Conservation (phyloP, 2,329 filamentous ascomycete species). For the Cytospora chrysosperma region DNA sequence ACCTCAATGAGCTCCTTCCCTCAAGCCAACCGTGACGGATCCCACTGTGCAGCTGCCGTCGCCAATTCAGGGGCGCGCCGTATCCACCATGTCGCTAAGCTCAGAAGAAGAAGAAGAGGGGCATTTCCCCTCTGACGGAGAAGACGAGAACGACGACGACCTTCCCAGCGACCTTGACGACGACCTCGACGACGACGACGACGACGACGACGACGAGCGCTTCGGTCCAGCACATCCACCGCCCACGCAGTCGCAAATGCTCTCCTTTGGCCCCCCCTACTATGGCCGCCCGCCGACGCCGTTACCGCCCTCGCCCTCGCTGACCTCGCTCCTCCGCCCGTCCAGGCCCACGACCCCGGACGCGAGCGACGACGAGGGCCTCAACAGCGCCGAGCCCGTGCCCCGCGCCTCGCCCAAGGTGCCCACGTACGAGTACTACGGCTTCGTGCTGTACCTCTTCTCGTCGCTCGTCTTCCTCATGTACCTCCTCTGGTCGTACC, state of each 20-base stretch:
- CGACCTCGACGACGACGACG: conserved; percentile 36
- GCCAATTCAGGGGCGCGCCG: neutral
- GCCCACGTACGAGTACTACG: conserved; percentile 99
- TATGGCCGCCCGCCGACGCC: conserved; percentile 97
- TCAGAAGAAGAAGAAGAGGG: conserved; percentile 32
- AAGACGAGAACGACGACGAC: conserved; percentile 17
- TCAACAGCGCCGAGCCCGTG: conserved; percentile 52
- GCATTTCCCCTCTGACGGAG: conserved; percentile 24
- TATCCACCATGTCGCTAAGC: conserved; percentile 30
- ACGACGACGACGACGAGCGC: conserved; percentile 36
- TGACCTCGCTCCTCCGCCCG: conserved; percentile 87
- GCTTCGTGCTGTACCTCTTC: conserved; percentile 93
- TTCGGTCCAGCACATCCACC: conserved; percentile 41
- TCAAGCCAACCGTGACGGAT: neutral
- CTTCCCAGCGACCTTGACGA: conserved; percentile 27
- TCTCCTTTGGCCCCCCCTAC: conserved; percentile 77
- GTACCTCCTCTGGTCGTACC: conserved; percentile 79
- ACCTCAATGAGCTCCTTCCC: neutral
- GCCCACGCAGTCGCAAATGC: conserved; percentile 46
- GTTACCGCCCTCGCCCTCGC: conserved; percentile 84
- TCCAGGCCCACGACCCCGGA: conserved; percentile 93
- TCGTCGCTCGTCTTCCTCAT: conserved; percentile 76
- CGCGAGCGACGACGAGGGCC: conserved; percentile 75
- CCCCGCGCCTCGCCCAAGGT: conserved; percentile 88
- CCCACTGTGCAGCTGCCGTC: neutral